Conservation (phyloP, 148 eudicot genomes). For the Nepenthes mirabilis region DNA sequence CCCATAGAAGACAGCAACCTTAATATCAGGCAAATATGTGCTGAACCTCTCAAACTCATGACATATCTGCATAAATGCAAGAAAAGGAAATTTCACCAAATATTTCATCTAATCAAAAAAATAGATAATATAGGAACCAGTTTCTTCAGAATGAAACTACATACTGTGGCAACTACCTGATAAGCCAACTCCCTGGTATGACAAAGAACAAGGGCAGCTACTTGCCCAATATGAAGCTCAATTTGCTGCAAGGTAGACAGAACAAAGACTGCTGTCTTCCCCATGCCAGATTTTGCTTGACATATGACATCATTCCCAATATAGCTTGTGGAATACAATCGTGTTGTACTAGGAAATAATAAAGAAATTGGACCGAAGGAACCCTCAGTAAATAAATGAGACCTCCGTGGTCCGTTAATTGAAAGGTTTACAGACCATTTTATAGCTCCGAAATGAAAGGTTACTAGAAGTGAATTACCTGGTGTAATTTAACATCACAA, state of each 20-base stretch:
- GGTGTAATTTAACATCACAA: conserved; percentile 8
- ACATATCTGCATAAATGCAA: conserved; percentile 30
- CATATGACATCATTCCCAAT: conserved; percentile 76
- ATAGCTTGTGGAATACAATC: conserved; percentile 81
- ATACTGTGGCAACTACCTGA: conserved; percentile 27
- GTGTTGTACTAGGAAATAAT: conserved; percentile 67
- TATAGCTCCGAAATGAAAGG: conserved; percentile 30
- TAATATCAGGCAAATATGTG: conserved; percentile 49
- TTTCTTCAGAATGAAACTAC: background rate
- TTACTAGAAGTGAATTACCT: conserved; percentile 40
- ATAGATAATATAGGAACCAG: too few relatives aligned
- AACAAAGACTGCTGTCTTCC: conserved; percentile 75
- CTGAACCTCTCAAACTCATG: conserved; percentile 74
- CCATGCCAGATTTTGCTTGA: conserved; percentile 83
- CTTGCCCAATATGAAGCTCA: conserved; percentile 67
- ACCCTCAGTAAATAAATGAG: conserved; percentile 40
- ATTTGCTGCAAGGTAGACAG: conserved; percentile 63
- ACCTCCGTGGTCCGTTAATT: conserved; percentile 35
- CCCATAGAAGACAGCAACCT: conserved; percentile 66
- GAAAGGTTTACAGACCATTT: conserved; percentile 39
- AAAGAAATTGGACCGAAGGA: conserved; percentile 46
- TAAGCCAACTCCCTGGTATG: conserved; percentile 71
- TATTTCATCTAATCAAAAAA: background rate
- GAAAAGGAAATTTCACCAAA: background rate
- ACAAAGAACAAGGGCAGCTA: conserved; percentile 66